phyloP scores from a whole-genome alignment of 139 green algal genomes.

The Auxenochlorella pyrenoidosa region DNA sequence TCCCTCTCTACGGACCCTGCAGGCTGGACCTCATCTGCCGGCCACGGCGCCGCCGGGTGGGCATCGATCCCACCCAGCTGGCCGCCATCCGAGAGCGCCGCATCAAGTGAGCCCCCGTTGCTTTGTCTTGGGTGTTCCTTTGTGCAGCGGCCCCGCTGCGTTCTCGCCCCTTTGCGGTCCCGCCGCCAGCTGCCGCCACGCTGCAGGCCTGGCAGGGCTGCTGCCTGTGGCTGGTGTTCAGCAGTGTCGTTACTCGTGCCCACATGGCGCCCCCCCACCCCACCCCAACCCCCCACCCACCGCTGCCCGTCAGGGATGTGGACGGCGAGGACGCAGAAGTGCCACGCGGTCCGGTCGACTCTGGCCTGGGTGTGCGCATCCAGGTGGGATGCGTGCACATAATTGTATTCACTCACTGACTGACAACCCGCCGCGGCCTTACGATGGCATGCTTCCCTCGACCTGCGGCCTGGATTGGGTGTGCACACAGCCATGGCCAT shows the following conservation, averaged over 20 bases:
- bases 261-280: neutral
- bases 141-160: too few species aligned
- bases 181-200: too few species aligned
- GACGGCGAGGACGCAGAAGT: slow-evolving; percentile 33
- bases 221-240: neutral
- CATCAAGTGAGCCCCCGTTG: neutral
- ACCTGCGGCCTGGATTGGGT: too few species aligned
- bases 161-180: too few species aligned
- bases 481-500: too few species aligned
- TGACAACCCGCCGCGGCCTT: too few species aligned
- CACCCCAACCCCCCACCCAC: too few species aligned
- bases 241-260: neutral
- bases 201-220: slow-evolving; percentile 10
- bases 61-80: slow-evolving; percentile 27
- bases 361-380: slow-evolving; percentile 71
- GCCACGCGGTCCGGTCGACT: slow-evolving; percentile 59
- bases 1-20: neutral
- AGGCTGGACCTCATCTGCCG: slow-evolving; percentile 37
- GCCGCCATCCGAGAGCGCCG: slow-evolving; percentile 9
- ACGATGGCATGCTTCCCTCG: too few species aligned
- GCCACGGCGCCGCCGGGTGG: slow-evolving; percentile 23
- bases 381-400: slow-evolving; percentile 52
- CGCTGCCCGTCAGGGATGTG: slow-evolving; percentile 3
- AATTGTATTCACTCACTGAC: too few species aligned
- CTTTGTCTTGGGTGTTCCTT: too few species aligned